A percentile compares a stretch with the other conserved stretches of the same genome.
phyloP scores from a whole-genome alignment of 2,329 filamentous ascomycete species.

The Microdochium nivale region DNA sequence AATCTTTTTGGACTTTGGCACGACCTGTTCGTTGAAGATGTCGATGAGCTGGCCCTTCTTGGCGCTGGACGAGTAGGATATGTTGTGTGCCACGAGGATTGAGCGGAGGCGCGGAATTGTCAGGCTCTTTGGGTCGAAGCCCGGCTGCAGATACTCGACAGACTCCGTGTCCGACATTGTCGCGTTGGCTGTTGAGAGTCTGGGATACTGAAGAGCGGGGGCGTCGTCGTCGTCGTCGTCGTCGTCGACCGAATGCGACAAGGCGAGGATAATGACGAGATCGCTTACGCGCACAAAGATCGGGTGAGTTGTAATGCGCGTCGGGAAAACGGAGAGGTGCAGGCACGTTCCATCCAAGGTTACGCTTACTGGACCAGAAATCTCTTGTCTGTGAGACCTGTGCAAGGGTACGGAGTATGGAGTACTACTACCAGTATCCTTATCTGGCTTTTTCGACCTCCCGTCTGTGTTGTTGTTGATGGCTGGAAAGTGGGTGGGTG shows the following conservation, averaged over 20 bases:
- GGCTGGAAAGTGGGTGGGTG: background rate
- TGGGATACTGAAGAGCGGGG: background rate
- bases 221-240: background rate
- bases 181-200: background rate
- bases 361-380: background rate
- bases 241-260: background rate
- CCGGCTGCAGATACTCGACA: slow-evolving; percentile 75
- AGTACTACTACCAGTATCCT: no score
- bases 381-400: background rate
- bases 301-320: background rate
- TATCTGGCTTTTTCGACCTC: background rate
- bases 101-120: slow-evolving; percentile 85
- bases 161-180: slow-evolving; percentile 44
- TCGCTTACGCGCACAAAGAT: no score
- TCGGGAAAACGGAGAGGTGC: background rate
- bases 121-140: slow-evolving; percentile 74
- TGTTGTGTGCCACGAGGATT: slow-evolving; percentile 81
- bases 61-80: slow-evolving; percentile 77
- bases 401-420: background rate
- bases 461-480: background rate
- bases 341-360: background rate
- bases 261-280: background rate
- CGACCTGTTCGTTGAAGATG: slow-evolving; percentile 70
- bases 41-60: slow-evolving; percentile 87
- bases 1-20: slow-evolving; percentile 70